phyloP scores from a whole-genome alignment of 495 filamentous ascomycete genomes.

The Saxophila tyrrhenica region DNA sequence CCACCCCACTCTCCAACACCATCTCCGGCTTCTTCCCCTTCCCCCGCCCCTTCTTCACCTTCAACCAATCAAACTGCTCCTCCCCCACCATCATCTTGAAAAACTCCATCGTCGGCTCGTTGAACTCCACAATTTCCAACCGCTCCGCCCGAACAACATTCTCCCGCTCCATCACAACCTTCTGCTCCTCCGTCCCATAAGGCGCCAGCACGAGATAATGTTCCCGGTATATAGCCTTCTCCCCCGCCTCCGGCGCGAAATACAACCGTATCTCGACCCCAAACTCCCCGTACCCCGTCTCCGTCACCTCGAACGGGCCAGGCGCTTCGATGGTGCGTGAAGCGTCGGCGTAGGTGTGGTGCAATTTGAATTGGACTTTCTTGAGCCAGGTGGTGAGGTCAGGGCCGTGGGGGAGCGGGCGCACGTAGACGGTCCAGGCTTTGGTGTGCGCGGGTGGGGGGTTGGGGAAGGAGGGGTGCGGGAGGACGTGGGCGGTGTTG shows the following conservation, averaged over 20 bases:
- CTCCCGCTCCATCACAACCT: constrained; percentile 46
- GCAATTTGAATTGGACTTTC: constrained; percentile 94
- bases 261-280: constrained; percentile 87
- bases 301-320: constrained; percentile 69
- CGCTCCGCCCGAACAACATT: constrained; percentile 61
- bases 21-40: constrained; percentile 22
- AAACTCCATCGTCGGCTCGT: constrained; percentile 85
- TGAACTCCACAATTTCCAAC: constrained; percentile 90
- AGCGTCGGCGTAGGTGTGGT: constrained; percentile 85
- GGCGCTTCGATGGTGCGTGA: constrained; percentile 62
- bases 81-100: constrained; percentile 60
- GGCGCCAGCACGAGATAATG: constrained; percentile 86
- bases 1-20: constrained; percentile 11
- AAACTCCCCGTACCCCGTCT: constrained; percentile 98
- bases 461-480: constrained; percentile 10
- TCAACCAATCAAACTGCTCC: constrained; percentile 29
- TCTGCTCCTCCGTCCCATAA: constrained; percentile 71
- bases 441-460: constrained; percentile 72
- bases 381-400: constrained; percentile 93
- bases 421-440: constrained; percentile 87
- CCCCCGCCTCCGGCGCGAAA: constrained; percentile 70
- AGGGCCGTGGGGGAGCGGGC: constrained; percentile 62
- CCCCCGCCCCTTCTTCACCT: constrained; percentile 20
- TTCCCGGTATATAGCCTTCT: constrained; percentile 85
- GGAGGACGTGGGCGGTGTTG: constrained; percentile 18